Evolutionary conservation across 306 rosid species (phyloP).

Genomic region (Lagenaria siceraria): DNA sequence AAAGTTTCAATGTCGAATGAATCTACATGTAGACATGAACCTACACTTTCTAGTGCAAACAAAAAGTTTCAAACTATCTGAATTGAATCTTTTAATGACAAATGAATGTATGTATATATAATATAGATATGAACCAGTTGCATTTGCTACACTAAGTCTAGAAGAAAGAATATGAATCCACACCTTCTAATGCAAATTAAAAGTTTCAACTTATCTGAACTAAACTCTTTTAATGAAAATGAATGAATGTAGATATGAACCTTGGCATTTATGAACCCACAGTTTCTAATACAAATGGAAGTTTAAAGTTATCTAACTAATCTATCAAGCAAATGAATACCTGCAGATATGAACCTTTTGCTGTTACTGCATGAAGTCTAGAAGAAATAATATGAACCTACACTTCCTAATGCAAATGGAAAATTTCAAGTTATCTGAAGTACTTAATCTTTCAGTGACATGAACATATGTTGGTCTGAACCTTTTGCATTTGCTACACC

Average conservation of each 20-base stretch:
- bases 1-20: neutral
- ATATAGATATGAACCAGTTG: neutral
- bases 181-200: neutral
- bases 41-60: neutral
- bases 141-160: neutral
- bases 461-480: neutral
- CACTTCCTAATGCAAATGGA: neutral
- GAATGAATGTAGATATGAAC: neutral
- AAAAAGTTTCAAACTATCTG: neutral
- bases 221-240: neutral
- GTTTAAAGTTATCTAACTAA: neutral
- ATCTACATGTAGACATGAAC: neutral
- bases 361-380: neutral
- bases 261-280: neutral
- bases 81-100: neutral
- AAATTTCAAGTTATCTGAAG: neutral
- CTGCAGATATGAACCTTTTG: neutral
- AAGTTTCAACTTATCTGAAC: neutral
- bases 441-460: neutral
- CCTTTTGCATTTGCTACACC: neutral
- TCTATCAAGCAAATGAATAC: neutral
- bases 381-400: neutral
- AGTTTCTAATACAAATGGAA: neutral
- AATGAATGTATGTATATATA: too few relatives aligned
- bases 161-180: neutral